These are phyloP conservation scores for Colletotrichum simmondsii DNA, from an alignment of 2,329 filamentous ascomycete species.

Conservation along the genomic window DNA sequence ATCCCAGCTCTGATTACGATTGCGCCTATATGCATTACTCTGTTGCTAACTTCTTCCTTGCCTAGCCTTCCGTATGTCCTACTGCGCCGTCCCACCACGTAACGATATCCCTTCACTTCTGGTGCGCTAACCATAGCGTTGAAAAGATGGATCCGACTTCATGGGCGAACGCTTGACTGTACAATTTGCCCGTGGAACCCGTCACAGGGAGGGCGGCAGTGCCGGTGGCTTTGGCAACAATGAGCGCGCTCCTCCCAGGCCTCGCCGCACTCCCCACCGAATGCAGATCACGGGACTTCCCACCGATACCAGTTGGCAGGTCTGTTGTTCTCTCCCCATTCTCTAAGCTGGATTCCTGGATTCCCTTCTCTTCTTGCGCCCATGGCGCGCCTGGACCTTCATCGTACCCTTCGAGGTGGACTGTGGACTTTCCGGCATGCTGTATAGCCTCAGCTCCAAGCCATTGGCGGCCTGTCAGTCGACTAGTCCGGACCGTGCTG, in stretches of 20 bases:
- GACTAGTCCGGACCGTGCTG: slow-evolving; percentile 12
- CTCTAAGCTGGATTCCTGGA: slow-evolving; percentile 60
- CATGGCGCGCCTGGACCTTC: slow-evolving; percentile 19
- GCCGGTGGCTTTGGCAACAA: slow-evolving; percentile 52
- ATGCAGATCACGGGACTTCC: slow-evolving; percentile 99
- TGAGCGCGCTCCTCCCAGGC: slow-evolving; percentile 74
- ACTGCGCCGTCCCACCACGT: not conserved
- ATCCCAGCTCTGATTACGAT: slow-evolving; percentile 43
- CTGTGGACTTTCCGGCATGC: slow-evolving; percentile 16
- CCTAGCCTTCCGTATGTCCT: slow-evolving; percentile 70
- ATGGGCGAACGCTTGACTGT: slow-evolving; percentile 98
- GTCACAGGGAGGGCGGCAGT: slow-evolving; percentile 56
- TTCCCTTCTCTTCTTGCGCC: slow-evolving; percentile 36
- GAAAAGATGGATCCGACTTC: slow-evolving; percentile 92
- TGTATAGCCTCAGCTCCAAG: slow-evolving; percentile 12
- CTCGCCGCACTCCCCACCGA: slow-evolving; percentile 92
- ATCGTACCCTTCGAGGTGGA: slow-evolving; percentile 13
- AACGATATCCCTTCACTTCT: slow-evolving; percentile 33
- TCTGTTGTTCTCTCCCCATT: slow-evolving; percentile 80
- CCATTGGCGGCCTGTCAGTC: not conserved
- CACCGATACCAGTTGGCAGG: slow-evolving; percentile 99
- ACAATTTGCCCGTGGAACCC: slow-evolving; percentile 93
- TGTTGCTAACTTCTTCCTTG: slow-evolving; percentile 24
- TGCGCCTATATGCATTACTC: not conserved
- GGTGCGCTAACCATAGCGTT: slow-evolving; percentile 24